phyloP scores from a whole-genome alignment of 2,329 filamentous ascomycete species.

The Fusarium sp. region DNA sequence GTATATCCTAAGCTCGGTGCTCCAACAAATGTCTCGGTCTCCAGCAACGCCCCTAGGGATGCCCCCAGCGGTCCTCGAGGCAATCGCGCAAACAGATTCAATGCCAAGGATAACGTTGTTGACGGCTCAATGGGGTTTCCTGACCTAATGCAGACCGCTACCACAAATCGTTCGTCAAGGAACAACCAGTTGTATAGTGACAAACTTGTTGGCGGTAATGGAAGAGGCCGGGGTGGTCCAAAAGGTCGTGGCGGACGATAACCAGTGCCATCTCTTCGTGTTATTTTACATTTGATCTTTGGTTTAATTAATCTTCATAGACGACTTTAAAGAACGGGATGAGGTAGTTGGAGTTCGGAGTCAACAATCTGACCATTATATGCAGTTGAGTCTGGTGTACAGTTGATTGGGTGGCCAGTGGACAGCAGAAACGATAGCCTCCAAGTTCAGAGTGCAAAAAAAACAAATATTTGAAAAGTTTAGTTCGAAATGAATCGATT shows the following conservation, averaged over 20 bases:
- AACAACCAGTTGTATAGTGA: constrained; percentile 66
- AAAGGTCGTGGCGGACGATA: constrained; percentile 43
- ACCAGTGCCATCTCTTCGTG: constrained; percentile 3
- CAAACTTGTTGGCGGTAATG: constrained; percentile 52
- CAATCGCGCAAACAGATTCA: constrained; percentile 41
- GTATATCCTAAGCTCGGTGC: constrained; percentile 75
- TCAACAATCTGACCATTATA: constrained; percentile 8
- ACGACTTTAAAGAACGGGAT: background rate
- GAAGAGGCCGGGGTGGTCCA: constrained; percentile 47
- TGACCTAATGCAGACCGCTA: constrained; percentile 57
- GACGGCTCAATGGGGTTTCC: constrained; percentile 68
- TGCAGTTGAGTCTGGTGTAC: background rate
- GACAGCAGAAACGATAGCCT: background rate
- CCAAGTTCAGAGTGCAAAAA: background rate
- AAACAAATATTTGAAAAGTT: background rate
- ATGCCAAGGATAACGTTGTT: constrained; percentile 57
- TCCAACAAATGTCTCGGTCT: constrained; percentile 39
- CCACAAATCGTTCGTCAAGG: constrained; percentile 39
- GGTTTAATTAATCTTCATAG: background rate
- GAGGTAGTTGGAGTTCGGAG: constrained; percentile 37
- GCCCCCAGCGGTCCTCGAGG: constrained; percentile 50
- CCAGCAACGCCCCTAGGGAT: constrained; percentile 41
- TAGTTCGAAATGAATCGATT: too few species aligned
- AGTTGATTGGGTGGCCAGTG: background rate
- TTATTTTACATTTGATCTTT: background rate